phyloP scores from a whole-genome alignment of 371 early-diverging fungal genomes.

The Mortierella polycephala region DNA sequence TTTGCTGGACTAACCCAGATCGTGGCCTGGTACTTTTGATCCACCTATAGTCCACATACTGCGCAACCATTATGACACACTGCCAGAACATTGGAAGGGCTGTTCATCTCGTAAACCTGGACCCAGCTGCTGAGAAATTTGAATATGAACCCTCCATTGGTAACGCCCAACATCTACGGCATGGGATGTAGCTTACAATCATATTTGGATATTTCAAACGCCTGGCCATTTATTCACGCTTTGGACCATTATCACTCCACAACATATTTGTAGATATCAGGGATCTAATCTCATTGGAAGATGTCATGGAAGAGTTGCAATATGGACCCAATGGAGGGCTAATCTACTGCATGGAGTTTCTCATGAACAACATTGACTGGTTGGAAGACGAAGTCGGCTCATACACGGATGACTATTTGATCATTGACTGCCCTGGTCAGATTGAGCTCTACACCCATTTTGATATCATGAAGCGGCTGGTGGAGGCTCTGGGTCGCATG shows the following conservation, averaged over 20 bases:
- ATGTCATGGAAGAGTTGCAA: constrained; percentile 98
- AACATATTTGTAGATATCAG: constrained; percentile 77
- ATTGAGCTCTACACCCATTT: constrained; percentile 99
- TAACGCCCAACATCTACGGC: constrained; percentile 28
- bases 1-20: not conserved
- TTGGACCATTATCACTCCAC: not conserved
- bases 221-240: not conserved
- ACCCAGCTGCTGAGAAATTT: constrained; percentile 97
- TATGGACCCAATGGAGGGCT: constrained; percentile 99
- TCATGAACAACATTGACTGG: constrained; percentile 97
- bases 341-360: constrained; percentile 95
- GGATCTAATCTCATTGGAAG: constrained; percentile 95
- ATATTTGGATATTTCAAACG: not conserved
- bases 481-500: constrained; percentile 74
- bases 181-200: not conserved
- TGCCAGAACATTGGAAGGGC: constrained; percentile 82
- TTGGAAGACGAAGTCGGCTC: constrained; percentile 92
- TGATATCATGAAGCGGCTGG: constrained; percentile 88
- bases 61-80: constrained; percentile 94
- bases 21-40: not conserved
- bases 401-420: constrained; percentile 94
- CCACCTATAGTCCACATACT: constrained; percentile 87
- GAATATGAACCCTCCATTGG: constrained; percentile 91
- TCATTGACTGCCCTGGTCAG: constrained; percentile 99
- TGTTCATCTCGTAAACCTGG: constrained; percentile 96